A percentile compares a stretch with the other conserved stretches of the same genome.
Evolutionary conservation across 805 yeast genomes (phyloP).

Genomic region (Lipomyces orientalis): DNA sequence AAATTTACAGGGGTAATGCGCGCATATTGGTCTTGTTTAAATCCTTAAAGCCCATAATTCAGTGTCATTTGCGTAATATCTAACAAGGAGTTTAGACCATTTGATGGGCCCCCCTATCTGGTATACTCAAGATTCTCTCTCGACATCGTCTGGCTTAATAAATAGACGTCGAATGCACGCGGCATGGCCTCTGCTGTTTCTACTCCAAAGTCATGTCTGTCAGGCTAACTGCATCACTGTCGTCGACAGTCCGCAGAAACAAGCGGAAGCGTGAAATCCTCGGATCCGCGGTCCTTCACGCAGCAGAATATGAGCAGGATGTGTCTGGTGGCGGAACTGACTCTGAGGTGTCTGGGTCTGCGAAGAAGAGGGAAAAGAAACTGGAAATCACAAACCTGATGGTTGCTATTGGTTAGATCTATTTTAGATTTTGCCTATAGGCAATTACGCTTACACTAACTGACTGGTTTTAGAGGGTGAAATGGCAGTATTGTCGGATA

Average conservation of each 20-base stretch:
- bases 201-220: constrained; percentile 20
- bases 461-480: constrained; percentile 21
- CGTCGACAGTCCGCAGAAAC: constrained; percentile 25
- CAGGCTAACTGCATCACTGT: constrained; percentile 29
- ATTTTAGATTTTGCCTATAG: background rate
- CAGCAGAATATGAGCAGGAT: constrained; percentile 15
- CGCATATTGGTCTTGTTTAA: no score
- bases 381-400: constrained; percentile 18
- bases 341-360: constrained; percentile 3
- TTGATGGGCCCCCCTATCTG: no score
- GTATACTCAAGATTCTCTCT: no score
- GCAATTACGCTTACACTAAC: background rate
- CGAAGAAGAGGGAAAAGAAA: constrained; percentile 15
- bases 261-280: constrained; percentile 26
- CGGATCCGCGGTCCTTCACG: constrained; percentile 27
- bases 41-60: background rate
- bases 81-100: no score
- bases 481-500: constrained; percentile 31
- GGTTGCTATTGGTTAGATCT: constrained; percentile 22
- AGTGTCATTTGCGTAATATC: background rate
- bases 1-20: background rate
- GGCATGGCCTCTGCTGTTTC: background rate
- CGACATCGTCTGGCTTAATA: no score
- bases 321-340: constrained; percentile 1
- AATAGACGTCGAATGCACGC: background rate